Evolutionary conservation across 2,329 filamentous ascomycete genomes (phyloP), one percentile per base, ranked within the genome.

Genomic region (Epichloe bromicola): DNA sequence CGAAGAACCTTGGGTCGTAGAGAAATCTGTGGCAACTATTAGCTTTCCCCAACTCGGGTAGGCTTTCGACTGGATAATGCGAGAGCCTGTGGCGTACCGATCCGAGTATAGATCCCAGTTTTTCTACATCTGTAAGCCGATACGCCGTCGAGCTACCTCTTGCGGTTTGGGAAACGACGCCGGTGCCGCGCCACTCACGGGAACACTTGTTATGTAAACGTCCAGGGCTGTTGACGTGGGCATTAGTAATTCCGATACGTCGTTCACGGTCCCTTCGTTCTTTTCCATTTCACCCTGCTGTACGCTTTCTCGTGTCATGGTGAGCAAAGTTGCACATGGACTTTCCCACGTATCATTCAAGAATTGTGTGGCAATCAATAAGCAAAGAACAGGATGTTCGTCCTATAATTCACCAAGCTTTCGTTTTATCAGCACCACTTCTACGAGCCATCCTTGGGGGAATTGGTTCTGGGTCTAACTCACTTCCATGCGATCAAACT

Each of bases 291-390:
- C 20, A 39, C 23, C 36, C n/a, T 26, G 23, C n/a, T 23, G 12
- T 14, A 23, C 56, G 49, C 30, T 41, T 43, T 50, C n/a, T 12
- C 53, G 43, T 3, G 51, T 54, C n/a, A 59, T 40, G 3, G 54
- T 53, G 6, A 64, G 37, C 36, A 63, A 38, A 0, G 60, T 57
- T 11, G 61, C 61, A 20, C 54, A 53, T 7, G 60, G 60, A 26
- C 62, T 64, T 36, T 59, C 53, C 26, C 59, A 54, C 17, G 49
- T 12, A 10, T 62, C 57, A n/a, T 56, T 54, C 36, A 64, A 53
- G 8, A 62, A 19, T 14, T 36, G 42, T 11, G 51, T 36, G 1
- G 48, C 39, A 5, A 58, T 17, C 8, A 55, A 48, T 3, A 52
- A 15, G 40, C 55, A 30, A 4, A 45, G 26, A 38, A 19, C 36